These are phyloP conservation scores for Taxillus chinensis DNA, from an alignment of 164 flowering plant genomes.

Conservation along the genomic window DNA sequence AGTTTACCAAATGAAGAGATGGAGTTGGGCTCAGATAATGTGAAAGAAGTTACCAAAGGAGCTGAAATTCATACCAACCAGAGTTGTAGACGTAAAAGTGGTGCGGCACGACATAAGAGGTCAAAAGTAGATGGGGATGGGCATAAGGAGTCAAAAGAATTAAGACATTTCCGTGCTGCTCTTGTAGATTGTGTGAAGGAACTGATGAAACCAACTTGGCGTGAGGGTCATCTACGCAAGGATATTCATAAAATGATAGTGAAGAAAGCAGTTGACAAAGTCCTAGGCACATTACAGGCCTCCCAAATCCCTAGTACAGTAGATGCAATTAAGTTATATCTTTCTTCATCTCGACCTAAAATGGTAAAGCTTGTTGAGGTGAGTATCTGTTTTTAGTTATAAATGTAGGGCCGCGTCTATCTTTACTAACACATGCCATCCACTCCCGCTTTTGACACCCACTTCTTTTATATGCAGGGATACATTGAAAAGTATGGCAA, in stretches of 20 bases:
- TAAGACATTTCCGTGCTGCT: slow-evolving; percentile 50
- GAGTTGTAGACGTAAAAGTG: slow-evolving; percentile 17
- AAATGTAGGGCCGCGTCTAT: neutral
- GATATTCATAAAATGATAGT: slow-evolving; percentile 79
- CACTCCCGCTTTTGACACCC: slow-evolving; percentile 7
- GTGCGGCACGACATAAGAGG: slow-evolving; percentile 17
- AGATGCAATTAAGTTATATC: slow-evolving; percentile 57
- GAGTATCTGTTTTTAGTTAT: slow-evolving; percentile 11
- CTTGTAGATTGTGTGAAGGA: slow-evolving; percentile 75
- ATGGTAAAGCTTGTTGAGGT: slow-evolving; percentile 83
- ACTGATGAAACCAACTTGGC: slow-evolving; percentile 78
- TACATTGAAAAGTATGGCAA: slow-evolving; percentile 60
- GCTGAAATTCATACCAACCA: slow-evolving; percentile 5
- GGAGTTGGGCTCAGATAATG: slow-evolving; percentile 11
- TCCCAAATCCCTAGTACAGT: slow-evolving; percentile 51
- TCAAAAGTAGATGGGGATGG: slow-evolving; percentile 13
- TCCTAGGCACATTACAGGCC: slow-evolving; percentile 48
- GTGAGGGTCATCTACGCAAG: slow-evolving; percentile 61
- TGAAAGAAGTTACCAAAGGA: slow-evolving; percentile 18
- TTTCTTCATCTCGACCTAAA: slow-evolving; percentile 53
- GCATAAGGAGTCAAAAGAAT: slow-evolving; percentile 39
- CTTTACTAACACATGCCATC: neutral
- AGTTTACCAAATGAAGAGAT: slow-evolving; percentile 18
- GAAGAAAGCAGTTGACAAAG: slow-evolving; percentile 78
- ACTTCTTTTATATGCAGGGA: slow-evolving; percentile 51